Conservation (phyloP, 1,284 basidiomycete species). For the Melampsora larici-populina region DNA sequence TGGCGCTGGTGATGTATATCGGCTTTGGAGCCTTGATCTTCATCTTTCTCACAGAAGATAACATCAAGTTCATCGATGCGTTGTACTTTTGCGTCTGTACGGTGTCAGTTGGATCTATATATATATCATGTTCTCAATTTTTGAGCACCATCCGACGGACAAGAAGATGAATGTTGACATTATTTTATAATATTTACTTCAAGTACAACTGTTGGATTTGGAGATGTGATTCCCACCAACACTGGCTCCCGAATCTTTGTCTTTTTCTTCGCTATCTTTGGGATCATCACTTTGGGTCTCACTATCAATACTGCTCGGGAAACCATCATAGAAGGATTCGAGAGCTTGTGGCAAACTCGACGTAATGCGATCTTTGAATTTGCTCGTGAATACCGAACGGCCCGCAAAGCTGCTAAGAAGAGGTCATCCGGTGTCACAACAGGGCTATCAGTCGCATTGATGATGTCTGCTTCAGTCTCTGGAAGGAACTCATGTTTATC, state of each 20-base stretch:
- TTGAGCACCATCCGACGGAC: not conserved
- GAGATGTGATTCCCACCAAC: conserved; percentile 34
- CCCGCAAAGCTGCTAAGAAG: conserved; percentile 15
- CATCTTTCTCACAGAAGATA: conserved; percentile 7
- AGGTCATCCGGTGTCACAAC: not conserved
- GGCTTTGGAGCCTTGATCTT: conserved; percentile 25
- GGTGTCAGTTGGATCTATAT: conserved; percentile 10
- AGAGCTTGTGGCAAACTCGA: conserved; percentile 8
- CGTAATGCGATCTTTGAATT: conserved; percentile 11
- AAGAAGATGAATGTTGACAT: no score
- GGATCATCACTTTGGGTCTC: conserved; percentile 24
- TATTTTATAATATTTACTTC: no score
- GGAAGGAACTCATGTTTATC: not conserved
- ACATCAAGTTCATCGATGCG: conserved; percentile 31
- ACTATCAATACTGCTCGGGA: conserved; percentile 31
- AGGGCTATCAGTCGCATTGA: not conserved
- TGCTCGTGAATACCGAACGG: conserved; percentile 3
- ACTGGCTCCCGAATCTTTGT: conserved; percentile 21
- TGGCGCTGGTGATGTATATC: conserved; percentile 28
- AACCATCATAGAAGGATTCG: conserved; percentile 38
- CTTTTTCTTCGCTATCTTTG: conserved; percentile 39
- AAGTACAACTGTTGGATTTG: conserved; percentile 42
- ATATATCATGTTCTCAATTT: not conserved
- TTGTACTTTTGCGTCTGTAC: conserved; percentile 42
- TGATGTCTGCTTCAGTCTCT: not conserved